Conservation (phyloP, 2,329 filamentous ascomycete genomes). For the Penicillium sumatraense region DNA sequence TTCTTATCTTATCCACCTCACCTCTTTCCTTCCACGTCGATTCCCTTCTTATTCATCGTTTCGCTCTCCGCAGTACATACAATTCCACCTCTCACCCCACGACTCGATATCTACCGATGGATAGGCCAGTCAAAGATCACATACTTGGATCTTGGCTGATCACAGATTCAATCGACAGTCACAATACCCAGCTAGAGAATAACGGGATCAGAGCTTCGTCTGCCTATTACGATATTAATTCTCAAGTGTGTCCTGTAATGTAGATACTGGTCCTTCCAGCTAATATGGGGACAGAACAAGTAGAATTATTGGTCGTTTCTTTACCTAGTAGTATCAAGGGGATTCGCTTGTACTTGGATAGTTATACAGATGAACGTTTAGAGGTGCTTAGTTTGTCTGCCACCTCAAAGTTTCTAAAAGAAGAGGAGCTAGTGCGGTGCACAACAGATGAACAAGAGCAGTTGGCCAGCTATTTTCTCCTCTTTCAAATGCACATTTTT, state of each 20-base stretch:
- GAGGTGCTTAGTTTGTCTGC: no score
- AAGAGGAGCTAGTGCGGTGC: no score
- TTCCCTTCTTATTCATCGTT: not conserved
- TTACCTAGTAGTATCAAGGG: no score
- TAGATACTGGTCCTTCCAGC: no score
- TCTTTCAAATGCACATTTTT: no score
- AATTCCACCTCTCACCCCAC: slow-evolving; percentile 22
- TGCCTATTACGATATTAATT: not conserved
- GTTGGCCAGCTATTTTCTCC: no score
- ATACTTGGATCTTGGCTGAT: not conserved
- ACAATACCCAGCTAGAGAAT: slow-evolving; percentile 1
- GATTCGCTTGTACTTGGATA: no score
- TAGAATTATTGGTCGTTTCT: no score
- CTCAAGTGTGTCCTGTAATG: not conserved
- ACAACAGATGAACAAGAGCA: no score
- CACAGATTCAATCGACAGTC: not conserved
- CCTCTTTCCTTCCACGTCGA: not conserved
- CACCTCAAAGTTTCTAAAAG: no score
- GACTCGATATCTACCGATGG: not conserved
- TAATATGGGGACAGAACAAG: no score
- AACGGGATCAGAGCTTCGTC: not conserved
- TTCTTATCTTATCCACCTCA: slow-evolving; percentile 6
- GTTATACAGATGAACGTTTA: no score
- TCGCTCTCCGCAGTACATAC: slow-evolving; percentile 16
- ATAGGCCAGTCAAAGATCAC: not conserved